Evolutionary conservation across 169 alveolate species (phyloP).

Genomic region (Cryptosporidium ryanae): DNA sequence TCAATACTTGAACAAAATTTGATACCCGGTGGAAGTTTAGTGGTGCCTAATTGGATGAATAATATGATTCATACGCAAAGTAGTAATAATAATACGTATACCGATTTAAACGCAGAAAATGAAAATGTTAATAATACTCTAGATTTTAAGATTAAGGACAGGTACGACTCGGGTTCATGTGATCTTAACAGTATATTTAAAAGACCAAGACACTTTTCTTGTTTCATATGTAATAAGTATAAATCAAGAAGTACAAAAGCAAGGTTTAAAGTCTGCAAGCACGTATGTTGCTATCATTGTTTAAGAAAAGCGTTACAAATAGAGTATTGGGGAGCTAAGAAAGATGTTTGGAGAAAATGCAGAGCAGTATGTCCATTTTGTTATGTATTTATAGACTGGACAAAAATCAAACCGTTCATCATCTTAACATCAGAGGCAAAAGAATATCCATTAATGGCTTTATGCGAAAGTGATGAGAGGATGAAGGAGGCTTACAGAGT

Average conservation of each 20-base stretch:
- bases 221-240: slow-evolving; percentile 52
- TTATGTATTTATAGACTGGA: slow-evolving; percentile 54
- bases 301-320: slow-evolving; percentile 70
- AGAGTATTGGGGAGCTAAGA: slow-evolving; percentile 76
- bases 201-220: slow-evolving; percentile 69
- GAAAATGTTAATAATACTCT: background rate
- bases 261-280: slow-evolving; percentile 69
- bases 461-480: slow-evolving; percentile 50
- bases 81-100: background rate
- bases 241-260: slow-evolving; percentile 73
- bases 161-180: background rate
- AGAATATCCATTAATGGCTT: slow-evolving; percentile 48
- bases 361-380: slow-evolving; percentile 72
- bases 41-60: background rate
- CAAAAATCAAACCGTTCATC: slow-evolving; percentile 65
- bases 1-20: too few species aligned
- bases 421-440: slow-evolving; percentile 60
- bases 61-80: background rate
- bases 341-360: slow-evolving; percentile 71
- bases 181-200: background rate
- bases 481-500: slow-evolving; percentile 46
- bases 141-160: too few species aligned
- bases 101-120: background rate
- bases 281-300: slow-evolving; percentile 68
- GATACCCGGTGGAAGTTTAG: background rate